Evolutionary conservation across 352 stramenopile species (phyloP).

Genomic region (Nothophytophthora sp.): DNA sequence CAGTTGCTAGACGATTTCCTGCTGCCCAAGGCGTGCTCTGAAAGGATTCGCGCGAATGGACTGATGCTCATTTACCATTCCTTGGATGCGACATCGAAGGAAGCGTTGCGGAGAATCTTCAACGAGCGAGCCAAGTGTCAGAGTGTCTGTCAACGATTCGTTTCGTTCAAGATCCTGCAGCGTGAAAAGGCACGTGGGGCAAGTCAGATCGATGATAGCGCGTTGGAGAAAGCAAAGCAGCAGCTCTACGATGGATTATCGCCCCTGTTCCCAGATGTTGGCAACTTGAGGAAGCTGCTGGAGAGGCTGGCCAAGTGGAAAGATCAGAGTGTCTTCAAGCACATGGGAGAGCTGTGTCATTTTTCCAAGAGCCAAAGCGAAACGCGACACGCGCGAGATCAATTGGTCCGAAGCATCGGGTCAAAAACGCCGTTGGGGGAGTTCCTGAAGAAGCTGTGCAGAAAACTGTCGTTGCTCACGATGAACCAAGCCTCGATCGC

Average conservation of each 20-base stretch:
- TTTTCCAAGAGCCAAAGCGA: conserved; percentile 50
- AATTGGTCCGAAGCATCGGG: conserved; percentile 74
- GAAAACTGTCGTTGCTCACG: conserved; percentile 73
- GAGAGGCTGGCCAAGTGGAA: conserved; percentile 74
- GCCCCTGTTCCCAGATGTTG: conserved; percentile 64
- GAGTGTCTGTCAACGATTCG: conserved; percentile 31
- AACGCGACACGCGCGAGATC: conserved; percentile 52
- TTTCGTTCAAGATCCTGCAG: conserved; percentile 46
- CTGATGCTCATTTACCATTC: conserved; percentile 74
- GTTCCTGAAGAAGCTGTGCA: conserved; percentile 84
- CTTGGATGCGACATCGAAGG: conserved; percentile 61
- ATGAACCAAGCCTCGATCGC: conserved; percentile 47
- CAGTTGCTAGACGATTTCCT: conserved; percentile 87
- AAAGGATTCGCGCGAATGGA: conserved; percentile 56
- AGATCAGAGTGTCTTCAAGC: conserved; percentile 79
- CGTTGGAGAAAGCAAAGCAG: conserved; percentile 31
- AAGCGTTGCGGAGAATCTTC: conserved; percentile 73
- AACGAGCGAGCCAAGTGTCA: conserved; percentile 63
- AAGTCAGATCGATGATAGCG: conserved; percentile 4
- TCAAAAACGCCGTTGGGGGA: conserved; percentile 79
- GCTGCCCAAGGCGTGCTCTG: conserved; percentile 64
- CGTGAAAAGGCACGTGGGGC: conserved; percentile 24
- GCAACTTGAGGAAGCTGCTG: conserved; percentile 53
- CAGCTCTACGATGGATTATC: conserved; percentile 38
- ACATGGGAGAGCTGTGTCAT: conserved; percentile 63